Conservation (phyloP, 768 basidiomycete genomes). For the Coprinopsis sp. region DNA sequence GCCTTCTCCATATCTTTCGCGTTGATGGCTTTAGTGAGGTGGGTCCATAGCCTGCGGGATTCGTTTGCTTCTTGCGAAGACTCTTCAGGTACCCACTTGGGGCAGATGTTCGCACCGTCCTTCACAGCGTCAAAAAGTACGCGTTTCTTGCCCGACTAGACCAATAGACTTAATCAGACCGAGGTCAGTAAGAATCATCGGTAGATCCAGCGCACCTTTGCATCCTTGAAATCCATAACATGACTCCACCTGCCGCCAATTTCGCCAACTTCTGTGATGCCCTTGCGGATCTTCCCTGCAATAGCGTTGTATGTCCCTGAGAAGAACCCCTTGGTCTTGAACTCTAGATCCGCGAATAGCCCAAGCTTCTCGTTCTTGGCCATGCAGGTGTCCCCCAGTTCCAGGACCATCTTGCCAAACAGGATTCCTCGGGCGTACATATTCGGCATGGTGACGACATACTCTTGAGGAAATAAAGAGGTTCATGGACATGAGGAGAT, state of each 20-base stretch:
- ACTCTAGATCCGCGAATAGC: conserved; percentile 80
- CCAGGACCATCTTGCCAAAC: conserved; percentile 93
- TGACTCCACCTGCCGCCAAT: conserved; percentile 89
- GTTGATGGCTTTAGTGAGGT: conserved; percentile 80
- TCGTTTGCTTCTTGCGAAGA: conserved; percentile 87
- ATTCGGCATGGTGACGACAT: conserved; percentile 94
- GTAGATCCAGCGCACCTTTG: conserved; percentile 43
- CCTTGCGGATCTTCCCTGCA: conserved; percentile 69
- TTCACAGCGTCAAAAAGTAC: conserved; percentile 80
- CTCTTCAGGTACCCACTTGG: conserved; percentile 83
- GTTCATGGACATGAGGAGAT: conserved; percentile 5
- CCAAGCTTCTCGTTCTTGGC: conserved; percentile 80
- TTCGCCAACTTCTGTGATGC: conserved; percentile 70
- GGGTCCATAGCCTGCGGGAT: conserved; percentile 86
- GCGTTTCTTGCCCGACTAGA: conserved; percentile 62
- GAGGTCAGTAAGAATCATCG: background rate
- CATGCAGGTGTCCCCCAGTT: conserved; percentile 85
- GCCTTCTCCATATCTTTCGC: conserved; percentile 92
- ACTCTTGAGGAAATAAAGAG: conserved; percentile 44
- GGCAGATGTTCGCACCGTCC: conserved; percentile 68
- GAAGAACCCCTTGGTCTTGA: conserved; percentile 99
- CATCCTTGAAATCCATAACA: conserved; percentile 77
- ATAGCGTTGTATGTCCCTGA: conserved; percentile 95
- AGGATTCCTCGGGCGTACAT: conserved; percentile 90
- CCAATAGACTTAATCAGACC: background rate